Percentiles rank a stretch among this genome's conserved stretches.
Conservation (phyloP, 352 stramenopile genomes). For the Phytopythium vexans region DNA sequence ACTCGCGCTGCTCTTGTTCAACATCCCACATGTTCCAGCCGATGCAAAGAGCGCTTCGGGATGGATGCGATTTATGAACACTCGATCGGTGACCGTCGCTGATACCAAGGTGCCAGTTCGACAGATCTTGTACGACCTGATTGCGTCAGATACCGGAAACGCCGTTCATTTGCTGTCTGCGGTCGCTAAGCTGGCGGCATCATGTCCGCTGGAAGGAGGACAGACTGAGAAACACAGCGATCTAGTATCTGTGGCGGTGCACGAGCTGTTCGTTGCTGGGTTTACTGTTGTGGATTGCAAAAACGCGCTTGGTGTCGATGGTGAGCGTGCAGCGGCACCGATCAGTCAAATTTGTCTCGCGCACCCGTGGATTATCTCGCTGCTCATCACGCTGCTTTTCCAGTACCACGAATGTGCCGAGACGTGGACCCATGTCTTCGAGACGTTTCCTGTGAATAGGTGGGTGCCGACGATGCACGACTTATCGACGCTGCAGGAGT, state of each 20-base stretch:
- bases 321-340: slow-evolving; percentile 42
- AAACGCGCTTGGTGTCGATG: slow-evolving; percentile 40
- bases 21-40: slow-evolving; percentile 53
- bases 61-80: slow-evolving; percentile 70
- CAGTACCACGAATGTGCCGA: slow-evolving; percentile 80
- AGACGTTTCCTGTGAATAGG: slow-evolving; percentile 84
- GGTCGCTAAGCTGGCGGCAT: slow-evolving; percentile 53
- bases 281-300: slow-evolving; percentile 50
- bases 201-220: slow-evolving; percentile 6
- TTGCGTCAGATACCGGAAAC: slow-evolving; percentile 61
- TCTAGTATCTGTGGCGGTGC: slow-evolving; percentile 50
- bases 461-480: slow-evolving; percentile 69
- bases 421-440: slow-evolving; percentile 82
- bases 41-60: slow-evolving; percentile 52
- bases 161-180: slow-evolving; percentile 69
- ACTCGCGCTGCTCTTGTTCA: slow-evolving; percentile 70
- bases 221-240: slow-evolving; percentile 26
- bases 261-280: slow-evolving; percentile 65
- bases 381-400: slow-evolving; percentile 56
- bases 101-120: slow-evolving; percentile 32
- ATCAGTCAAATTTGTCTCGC: slow-evolving; percentile 62
- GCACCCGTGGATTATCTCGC: slow-evolving; percentile 59
- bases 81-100: slow-evolving; percentile 18
- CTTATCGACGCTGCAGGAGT: slow-evolving; percentile 73
- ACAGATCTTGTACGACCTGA: slow-evolving; percentile 52